Evolutionary conservation across 495 filamentous ascomycete species (phyloP).

Genomic region (Baudoinia panamericana): DNA sequence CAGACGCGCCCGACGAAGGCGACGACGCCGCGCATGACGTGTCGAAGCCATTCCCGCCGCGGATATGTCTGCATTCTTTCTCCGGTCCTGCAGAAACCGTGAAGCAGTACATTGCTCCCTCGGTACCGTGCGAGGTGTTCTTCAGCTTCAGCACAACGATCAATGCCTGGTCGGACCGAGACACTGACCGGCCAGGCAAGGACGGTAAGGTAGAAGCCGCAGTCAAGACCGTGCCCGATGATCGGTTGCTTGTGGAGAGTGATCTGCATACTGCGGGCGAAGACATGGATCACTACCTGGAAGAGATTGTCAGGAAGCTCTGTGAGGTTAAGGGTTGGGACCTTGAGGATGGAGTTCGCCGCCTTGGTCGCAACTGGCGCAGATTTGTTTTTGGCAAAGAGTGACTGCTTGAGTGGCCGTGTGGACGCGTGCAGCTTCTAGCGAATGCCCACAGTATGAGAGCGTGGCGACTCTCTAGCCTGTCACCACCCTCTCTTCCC

Average conservation of each 20-base stretch:
- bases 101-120: conserved; percentile 61
- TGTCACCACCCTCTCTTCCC: neutral
- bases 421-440: neutral
- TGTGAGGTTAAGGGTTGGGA: conserved; percentile 69
- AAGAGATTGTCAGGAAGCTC: conserved; percentile 57
- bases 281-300: conserved; percentile 65
- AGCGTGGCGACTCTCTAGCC: neutral
- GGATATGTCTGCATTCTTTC: conserved; percentile 89
- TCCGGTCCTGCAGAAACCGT: conserved; percentile 65
- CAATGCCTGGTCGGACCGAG: conserved; percentile 51
- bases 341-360: conserved; percentile 55
- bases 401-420: neutral
- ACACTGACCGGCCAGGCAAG: conserved; percentile 7
- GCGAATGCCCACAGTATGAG: neutral
- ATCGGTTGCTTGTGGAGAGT: conserved; percentile 74
- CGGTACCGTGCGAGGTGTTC: conserved; percentile 64
- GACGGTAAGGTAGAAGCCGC: conserved; percentile 43
- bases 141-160: conserved; percentile 81
- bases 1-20: conserved; percentile 6
- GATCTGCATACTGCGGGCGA: conserved; percentile 78
- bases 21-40: neutral
- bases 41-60: conserved; percentile 63
- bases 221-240: conserved; percentile 62
- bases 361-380: conserved; percentile 65
- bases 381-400: conserved; percentile 56